phyloP scores from a whole-genome alignment of 139 green algal genomes.

The Edaphochlamys debaryana region DNA sequence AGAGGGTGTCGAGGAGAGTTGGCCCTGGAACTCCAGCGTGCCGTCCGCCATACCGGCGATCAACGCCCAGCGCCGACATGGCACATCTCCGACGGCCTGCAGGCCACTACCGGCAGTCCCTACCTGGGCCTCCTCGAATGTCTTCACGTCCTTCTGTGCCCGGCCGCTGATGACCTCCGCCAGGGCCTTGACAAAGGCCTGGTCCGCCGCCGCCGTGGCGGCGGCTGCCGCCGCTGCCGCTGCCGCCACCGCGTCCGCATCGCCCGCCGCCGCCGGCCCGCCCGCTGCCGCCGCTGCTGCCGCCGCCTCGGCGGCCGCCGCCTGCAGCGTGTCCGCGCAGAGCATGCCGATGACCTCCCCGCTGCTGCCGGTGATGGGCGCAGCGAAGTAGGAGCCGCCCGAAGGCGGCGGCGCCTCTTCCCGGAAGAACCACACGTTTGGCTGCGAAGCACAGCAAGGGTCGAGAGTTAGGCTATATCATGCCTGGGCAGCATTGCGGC shows the following conservation, averaged over 20 bases:
- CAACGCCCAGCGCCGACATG: too few relatives aligned
- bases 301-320: neutral
- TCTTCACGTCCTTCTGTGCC: neutral
- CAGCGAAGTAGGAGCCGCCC: slow-evolving; percentile 35
- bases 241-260: neutral
- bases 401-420: neutral
- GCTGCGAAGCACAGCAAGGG: too few relatives aligned
- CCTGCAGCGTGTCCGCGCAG: slow-evolving; percentile 39
- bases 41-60: too few relatives aligned
- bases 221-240: neutral
- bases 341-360: slow-evolving; percentile 55
- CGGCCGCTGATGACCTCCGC: slow-evolving; percentile 16
- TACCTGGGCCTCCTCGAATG: slow-evolving; percentile 17
- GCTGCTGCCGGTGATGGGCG: slow-evolving; percentile 35
- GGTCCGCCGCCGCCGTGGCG: neutral
- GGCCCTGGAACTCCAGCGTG: too few relatives aligned
- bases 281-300: neutral
- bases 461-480: too few relatives aligned
- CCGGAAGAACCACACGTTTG: slow-evolving; percentile 30
- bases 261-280: neutral
- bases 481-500: too few relatives aligned
- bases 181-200: slow-evolving; percentile 24
- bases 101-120: too few relatives aligned
- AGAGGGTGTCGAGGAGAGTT: too few relatives aligned
- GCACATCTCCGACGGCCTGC: too few relatives aligned